Evolutionary conservation across 345 rosid genomes (phyloP).

Genomic region (Pistacia integerrima): DNA sequence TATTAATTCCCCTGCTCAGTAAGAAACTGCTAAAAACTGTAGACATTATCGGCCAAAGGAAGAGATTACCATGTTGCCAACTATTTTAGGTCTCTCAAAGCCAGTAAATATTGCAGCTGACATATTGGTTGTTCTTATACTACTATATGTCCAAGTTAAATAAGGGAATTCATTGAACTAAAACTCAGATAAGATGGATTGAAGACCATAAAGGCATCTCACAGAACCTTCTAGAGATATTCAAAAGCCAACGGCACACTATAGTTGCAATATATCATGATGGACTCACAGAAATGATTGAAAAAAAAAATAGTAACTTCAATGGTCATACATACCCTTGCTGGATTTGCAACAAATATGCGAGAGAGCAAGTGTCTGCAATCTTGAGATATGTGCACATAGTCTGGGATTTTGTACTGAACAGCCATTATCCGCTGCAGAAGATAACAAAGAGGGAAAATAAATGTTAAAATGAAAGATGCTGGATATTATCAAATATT

Average conservation of each 20-base stretch:
- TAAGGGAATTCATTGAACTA: not conserved
- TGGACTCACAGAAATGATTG: not conserved
- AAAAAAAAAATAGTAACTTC: not conserved
- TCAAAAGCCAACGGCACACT: no score
- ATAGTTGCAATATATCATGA: not conserved
- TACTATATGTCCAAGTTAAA: not conserved
- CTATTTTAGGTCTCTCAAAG: not conserved
- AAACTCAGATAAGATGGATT: not conserved
- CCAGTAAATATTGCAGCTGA: not conserved
- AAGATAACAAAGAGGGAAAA: constrained; percentile 10
- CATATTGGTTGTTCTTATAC: not conserved
- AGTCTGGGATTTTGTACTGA: constrained; percentile 89
- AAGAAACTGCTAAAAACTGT: not conserved
- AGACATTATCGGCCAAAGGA: not conserved
- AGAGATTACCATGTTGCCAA: not conserved
- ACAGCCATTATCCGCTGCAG: constrained; percentile 84
- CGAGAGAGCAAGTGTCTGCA: constrained; percentile 83
- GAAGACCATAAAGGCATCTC: not conserved
- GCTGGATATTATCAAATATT: not conserved
- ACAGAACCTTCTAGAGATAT: not conserved
- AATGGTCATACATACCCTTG: constrained; percentile 47
- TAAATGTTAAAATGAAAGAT: not conserved
- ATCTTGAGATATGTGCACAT: constrained; percentile 78
- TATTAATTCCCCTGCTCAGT: not conserved
- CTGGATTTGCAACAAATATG: constrained; percentile 73